Evolutionary conservation across 129 eudicot species (phyloP), one percentile per base, ranked within the genome.

Genomic region (Saposhnikovia divaricata): DNA sequence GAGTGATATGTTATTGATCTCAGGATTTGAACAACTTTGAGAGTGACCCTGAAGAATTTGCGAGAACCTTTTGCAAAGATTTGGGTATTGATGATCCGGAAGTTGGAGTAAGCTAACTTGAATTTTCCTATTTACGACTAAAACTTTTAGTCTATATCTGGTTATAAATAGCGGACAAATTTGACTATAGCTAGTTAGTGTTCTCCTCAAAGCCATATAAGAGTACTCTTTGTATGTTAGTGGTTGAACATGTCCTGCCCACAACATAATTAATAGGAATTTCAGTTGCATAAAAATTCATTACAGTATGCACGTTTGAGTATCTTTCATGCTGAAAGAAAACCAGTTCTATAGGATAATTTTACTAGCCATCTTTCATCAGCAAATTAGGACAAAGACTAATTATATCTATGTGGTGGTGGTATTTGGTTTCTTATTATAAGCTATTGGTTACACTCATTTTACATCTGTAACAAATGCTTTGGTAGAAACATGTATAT

Each of bases 21-120:
- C 91, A 94, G 98, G 98, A 94, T 75, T 72, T 92, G 90, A 94
- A 90, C 87, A 94, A 94, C 84, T 86, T 94, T 77, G 98, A 94
- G 88, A 94, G 98, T 79, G 93, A 94, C 80, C 98, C 98, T 73
- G 98, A 94, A 87, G 97, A 94, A 84, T 94, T 94, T 86, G 93
- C 98, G 40, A 89, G 92, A 83, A 89, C 87, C 23, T 92, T 94
- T 78, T 92, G 98, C 83, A 79, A 84, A 83, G 98, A 94, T 80
- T 44, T 94, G 93, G 92, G 91, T 77, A 87, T 94, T 77, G 90
- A 92, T 83, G 98, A 94, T 78, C 98, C 98, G 46, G 97, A 94
- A 91, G 98, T 91, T 85, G 98, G 92, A 78, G 98, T 94, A 87
- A 89, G 98, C 71, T 38, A n/a, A 61, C 37, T 61, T n/a, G 14